Percentiles rank a stretch among this genome's conserved stretches.
phyloP scores from a whole-genome alignment of 345 rosid species.

The Lepidium sativum region DNA sequence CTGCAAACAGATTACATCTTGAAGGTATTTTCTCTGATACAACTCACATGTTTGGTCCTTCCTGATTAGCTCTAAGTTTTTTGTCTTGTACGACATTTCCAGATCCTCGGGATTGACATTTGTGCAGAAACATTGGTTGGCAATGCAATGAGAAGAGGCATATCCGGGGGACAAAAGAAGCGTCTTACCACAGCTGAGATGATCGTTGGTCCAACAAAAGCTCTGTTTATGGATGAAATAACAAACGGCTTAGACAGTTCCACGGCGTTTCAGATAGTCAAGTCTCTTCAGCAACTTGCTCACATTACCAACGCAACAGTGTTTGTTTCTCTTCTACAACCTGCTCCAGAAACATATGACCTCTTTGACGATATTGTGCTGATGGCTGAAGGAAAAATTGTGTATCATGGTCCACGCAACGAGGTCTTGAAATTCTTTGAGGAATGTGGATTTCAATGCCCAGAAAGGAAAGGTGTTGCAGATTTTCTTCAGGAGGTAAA shows the following conservation, averaged over 20 bases:
- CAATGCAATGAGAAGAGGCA: slow-evolving; percentile 63
- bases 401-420: slow-evolving; percentile 72
- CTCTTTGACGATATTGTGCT: slow-evolving; percentile 71
- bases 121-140: slow-evolving; percentile 72
- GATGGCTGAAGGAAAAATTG: slow-evolving; percentile 59
- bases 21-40: slow-evolving; percentile 38
- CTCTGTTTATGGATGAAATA: slow-evolving; percentile 58
- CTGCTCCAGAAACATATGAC: slow-evolving; percentile 71
- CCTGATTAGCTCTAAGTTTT: neutral
- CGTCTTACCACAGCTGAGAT: slow-evolving; percentile 81
- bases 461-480: slow-evolving; percentile 71
- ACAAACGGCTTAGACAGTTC: slow-evolving; percentile 84
- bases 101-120: slow-evolving; percentile 62
- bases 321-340: slow-evolving; percentile 69
- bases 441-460: slow-evolving; percentile 60
- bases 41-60: neutral
- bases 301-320: slow-evolving; percentile 54
- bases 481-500: slow-evolving; percentile 79
- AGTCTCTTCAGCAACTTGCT: slow-evolving; percentile 47
- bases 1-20: slow-evolving; percentile 69
- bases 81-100: slow-evolving; percentile 5
- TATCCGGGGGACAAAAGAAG: slow-evolving; percentile 79
- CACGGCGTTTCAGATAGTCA: slow-evolving; percentile 68
- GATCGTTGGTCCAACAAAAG: slow-evolving; percentile 60
- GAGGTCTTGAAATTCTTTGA: slow-evolving; percentile 50